Evolutionary conservation across 164 flowering plant species (phyloP), one percentile per base, ranked within the genome.

Genomic region (Taxillus chinensis): DNA sequence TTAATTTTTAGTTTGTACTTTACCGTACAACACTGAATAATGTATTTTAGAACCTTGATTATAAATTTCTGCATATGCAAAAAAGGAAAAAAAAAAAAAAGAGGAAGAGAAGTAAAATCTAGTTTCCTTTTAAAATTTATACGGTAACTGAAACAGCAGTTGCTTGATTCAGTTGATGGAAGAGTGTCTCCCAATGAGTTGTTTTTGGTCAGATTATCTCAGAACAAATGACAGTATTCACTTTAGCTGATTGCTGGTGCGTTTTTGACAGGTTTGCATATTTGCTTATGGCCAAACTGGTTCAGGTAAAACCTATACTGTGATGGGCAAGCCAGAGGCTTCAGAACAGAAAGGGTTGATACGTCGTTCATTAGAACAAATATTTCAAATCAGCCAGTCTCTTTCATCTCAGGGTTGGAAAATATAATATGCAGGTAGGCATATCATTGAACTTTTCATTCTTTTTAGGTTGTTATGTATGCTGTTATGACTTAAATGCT

Each of bases 271-370:
- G 84, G 84, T 81, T 8, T 81, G 84, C 64, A 78, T 81, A 51
- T 81, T 81, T 78, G 82, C 84, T 11, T 78, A 81, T 62, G 84
- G 82, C 9, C 84, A 80, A 59, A 27, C 27, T 0, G 84, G 84
- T 17, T 80, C 84, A 11, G 84, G 84, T 2, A 80, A 80, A 64
- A 80, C 84, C 9, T 78, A 78, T 43, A 80, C 84, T 45, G 78
- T 80, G 84, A 78, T 80, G 80, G 84, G 84, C 40, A 74, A 66
- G 63, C 82, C 84, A 27, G 80, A 75, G 42, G 68, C 75, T 10
- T 56, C 72, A 8, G 79, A 73, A 15, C 71, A 76, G 63, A 81
- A 81, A 64, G 84, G 84, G 11, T 38, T 81, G 63, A 81, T 81
- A 46, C 84, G 82, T 3, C 80, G 82, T 3, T 81, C 84, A 38